A percentile compares a stretch with the other conserved stretches of the same genome.
Evolutionary conservation across 139 green algal species (phyloP).

Genomic region (Chlamydomonas asymmetrica): DNA sequence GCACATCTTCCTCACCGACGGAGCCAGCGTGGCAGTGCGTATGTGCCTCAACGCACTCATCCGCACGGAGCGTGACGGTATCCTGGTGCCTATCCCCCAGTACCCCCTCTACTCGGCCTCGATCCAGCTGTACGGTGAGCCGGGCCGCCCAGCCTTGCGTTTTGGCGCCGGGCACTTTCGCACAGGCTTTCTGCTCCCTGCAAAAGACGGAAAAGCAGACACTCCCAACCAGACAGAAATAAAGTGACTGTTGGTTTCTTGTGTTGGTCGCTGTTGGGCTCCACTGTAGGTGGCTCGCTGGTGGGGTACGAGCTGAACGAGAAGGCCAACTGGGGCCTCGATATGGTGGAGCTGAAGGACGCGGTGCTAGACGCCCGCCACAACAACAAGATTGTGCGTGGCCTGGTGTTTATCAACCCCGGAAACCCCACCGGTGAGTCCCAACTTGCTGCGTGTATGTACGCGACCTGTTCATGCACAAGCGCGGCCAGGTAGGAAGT

Average conservation of each 20-base stretch:
- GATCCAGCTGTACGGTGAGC: constrained; percentile 79
- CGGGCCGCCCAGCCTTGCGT: no score
- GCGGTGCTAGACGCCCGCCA: constrained; percentile 45
- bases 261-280: no score
- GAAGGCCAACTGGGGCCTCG: constrained; percentile 60
- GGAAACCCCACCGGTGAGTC: constrained; percentile 82
- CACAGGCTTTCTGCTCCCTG: no score
- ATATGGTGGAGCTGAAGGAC: constrained; percentile 41
- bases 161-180: no score
- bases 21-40: constrained; percentile 75
- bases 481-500: not conserved
- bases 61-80: constrained; percentile 57
- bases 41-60: constrained; percentile 72
- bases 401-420: constrained; percentile 91
- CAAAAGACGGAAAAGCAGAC: no score
- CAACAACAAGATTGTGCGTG: constrained; percentile 70
- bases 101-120: constrained; percentile 91
- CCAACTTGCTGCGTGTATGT: not conserved
- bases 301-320: constrained; percentile 80
- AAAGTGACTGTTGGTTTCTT: no score
- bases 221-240: no score
- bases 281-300: constrained; percentile 71
- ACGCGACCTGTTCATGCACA: not conserved
- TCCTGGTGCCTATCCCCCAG: constrained; percentile 86
- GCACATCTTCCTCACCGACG: constrained; percentile 88